Evolutionary conservation across 139 green algal genomes (phyloP), one percentile per base, ranked within the genome.

Genomic region (Parachlorella kessleri): DNA sequence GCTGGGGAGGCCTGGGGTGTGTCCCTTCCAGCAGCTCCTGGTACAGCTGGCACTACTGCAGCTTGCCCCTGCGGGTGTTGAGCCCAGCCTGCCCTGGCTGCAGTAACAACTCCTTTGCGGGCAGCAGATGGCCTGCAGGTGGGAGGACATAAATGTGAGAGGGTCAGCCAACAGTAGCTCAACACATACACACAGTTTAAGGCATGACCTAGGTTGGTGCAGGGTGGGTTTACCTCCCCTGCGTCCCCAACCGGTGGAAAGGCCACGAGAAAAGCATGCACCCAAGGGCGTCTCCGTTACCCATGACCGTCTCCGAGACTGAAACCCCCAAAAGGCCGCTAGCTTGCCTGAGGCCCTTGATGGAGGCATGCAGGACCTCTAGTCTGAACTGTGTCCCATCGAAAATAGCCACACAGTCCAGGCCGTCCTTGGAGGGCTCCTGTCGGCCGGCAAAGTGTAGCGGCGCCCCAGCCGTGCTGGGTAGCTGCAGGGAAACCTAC

Each of bases 331-430:
- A n/a, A n/a, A n/a, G n/a, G n/a, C n/a, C n/a, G n/a, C n/a, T n/a
- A n/a, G 18, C 64, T 26, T 38, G 55, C 76, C 68, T 75, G 21
- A 81, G 76, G 53, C 48, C 66, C 48, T 81, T 81, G 3, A 81
- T 48, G 1, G 66, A 33, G 6, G 66, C 76, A 5, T 68, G 38
- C 66, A 81, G 54, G 67, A 81, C 35, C 68, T 81, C 76, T 26
- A 81, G 68, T 2, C 76, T 36, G 68, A 81, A 76, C 21, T 3
- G 33, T 23, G 14, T 70, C 38, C 76, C 76, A 28, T 81, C 68
- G 53, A 76, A 81, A 18, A 81, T 65, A 30, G 76, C 76, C 5
- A 81, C 59, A 39, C 68, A 76, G 55, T 81, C 76, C 54, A 81
- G 53, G 6, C 76, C 76, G 24, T 76, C 76, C 53, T 37, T 42